Percentiles rank a stretch among this genome's conserved stretches.
phyloP scores from a whole-genome alignment of 345 rosid genomes.

The Aegle marmelos region DNA sequence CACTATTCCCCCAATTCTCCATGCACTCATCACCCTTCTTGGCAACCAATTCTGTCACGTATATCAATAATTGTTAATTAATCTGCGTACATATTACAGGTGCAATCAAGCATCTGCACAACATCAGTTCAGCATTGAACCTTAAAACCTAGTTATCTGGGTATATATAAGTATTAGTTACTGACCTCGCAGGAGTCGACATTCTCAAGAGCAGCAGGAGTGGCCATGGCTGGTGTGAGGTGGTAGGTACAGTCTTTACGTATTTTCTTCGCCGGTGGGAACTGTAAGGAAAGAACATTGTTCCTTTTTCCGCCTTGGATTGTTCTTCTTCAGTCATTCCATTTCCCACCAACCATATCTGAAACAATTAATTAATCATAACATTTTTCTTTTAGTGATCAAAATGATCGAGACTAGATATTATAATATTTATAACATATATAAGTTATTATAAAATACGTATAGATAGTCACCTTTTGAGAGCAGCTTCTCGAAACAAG shows the following conservation, averaged over 20 bases:
- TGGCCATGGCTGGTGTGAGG: slow-evolving; percentile 52
- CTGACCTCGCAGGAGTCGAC: slow-evolving; percentile 28
- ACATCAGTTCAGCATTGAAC: no score
- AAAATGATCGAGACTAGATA: no score
- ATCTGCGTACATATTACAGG: no score
- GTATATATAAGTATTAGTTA: neutral
- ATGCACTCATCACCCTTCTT: slow-evolving; percentile 19
- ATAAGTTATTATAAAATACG: no score
- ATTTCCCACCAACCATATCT: slow-evolving; percentile 29
- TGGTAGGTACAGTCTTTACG: slow-evolving; percentile 52
- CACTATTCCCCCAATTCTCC: slow-evolving; percentile 7
- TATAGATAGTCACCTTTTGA: neutral
- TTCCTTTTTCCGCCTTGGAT: slow-evolving; percentile 46
- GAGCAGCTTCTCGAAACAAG: slow-evolving; percentile 26
- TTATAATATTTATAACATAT: no score
- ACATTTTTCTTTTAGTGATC: no score
- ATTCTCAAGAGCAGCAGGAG: slow-evolving; percentile 49
- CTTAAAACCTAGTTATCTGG: no score
- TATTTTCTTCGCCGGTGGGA: slow-evolving; percentile 35
- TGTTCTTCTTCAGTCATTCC: slow-evolving; percentile 46
- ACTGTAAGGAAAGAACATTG: slow-evolving; percentile 54
- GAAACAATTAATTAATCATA: neutral
- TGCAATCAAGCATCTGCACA: no score
- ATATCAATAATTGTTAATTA: no score
- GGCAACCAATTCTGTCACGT: slow-evolving; percentile 17